Base-by-base conservation (phyloP, 2,329 filamentous ascomycete genomes). In the Colletotrichum gloeosporioides region DNA sequence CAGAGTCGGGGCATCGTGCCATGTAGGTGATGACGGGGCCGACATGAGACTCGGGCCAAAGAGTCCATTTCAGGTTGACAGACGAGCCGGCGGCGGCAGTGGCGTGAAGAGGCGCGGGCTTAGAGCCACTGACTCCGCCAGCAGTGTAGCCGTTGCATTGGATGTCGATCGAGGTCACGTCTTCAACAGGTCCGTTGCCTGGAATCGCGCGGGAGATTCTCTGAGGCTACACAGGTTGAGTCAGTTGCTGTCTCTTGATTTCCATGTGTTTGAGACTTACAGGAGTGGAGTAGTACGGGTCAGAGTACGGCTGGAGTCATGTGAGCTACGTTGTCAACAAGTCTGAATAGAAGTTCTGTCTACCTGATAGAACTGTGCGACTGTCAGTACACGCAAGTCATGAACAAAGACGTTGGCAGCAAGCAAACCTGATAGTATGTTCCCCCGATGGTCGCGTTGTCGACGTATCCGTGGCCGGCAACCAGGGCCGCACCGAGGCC, bases 1-100 rank as follows among this genome's bases (percentile, higher is more conserved):
- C 87, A 0, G 83, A 81, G 59, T 89, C 87, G 0, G 90, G 89
- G 81, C 91, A 92, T 39, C 86, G 84, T 6, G 91, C 91, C 90
- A 92, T 91, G 80, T 92, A 92, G 1, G 90, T 92, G 72, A 92
- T 84, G 2, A 89, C 81, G 1, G 90, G 90, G 0, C 91, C 90
- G 34, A 89, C 83, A 75, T 91, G 90, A 7, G 84, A 87, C 9
- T 87, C 86, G 0, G 87, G 86, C 86, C 87, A 88, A 3, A 87
- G 79, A 7, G 90, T 92, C 90, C 91, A 92, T 71, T 84, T 84
- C 4, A 92, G 85, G 12, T 86, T 88, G 44, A 92, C 89, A 0
- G 85, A 86, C 3, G 87, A 89, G 4, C 91, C 91, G 4, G 91
- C 90, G 7, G 87, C 85, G 6, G 86, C 90, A 0, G 87, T 82